Percentiles rank a stretch among this genome's conserved stretches.
phyloP scores from a whole-genome alignment of 495 filamentous ascomycete species.

The Aspergillus taichungensis region DNA sequence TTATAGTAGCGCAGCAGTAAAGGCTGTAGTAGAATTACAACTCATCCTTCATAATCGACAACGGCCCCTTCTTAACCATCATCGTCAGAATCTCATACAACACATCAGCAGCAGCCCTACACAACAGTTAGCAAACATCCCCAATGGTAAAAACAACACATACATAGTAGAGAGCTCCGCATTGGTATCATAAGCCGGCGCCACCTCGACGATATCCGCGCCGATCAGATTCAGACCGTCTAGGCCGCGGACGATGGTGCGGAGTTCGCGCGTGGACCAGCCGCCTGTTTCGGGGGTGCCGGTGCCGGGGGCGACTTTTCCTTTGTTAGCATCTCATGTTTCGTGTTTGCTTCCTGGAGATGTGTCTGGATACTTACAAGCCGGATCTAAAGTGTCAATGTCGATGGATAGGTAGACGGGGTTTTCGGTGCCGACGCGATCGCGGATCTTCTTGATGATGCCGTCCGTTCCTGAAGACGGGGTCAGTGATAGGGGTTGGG shows the following conservation, averaged over 20 bases:
- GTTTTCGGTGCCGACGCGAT: constrained; percentile 61
- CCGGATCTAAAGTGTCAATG: constrained; percentile 82
- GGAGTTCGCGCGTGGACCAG: constrained; percentile 73
- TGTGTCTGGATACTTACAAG: constrained; percentile 41
- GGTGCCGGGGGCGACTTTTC: constrained; percentile 63
- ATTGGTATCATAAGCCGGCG: constrained; percentile 61
- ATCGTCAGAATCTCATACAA: constrained; percentile 58
- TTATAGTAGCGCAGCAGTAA: no score
- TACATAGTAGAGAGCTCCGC: constrained; percentile 58
- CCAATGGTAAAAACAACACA: constrained; percentile 3
- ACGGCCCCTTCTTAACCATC: constrained; percentile 55
- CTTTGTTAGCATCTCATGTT: background rate
- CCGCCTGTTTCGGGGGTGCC: constrained; percentile 84
- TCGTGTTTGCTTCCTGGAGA: background rate
- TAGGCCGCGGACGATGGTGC: constrained; percentile 64
- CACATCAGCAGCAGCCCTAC: constrained; percentile 53
- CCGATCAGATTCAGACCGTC: constrained; percentile 69
- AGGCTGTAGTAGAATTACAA: background rate
- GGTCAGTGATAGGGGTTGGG: background rate
- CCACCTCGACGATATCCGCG: constrained; percentile 71
- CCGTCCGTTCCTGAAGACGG: constrained; percentile 38
- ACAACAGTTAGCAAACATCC: background rate
- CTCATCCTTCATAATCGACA: constrained; percentile 21
- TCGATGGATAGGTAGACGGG: constrained; percentile 81
- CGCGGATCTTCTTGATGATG: constrained; percentile 65